Percentiles rank a stretch among this genome's conserved stretches.
These are phyloP conservation scores for Scedosporium boydii DNA, from an alignment of 2,329 filamentous ascomycete species.

Conservation along the genomic window DNA sequence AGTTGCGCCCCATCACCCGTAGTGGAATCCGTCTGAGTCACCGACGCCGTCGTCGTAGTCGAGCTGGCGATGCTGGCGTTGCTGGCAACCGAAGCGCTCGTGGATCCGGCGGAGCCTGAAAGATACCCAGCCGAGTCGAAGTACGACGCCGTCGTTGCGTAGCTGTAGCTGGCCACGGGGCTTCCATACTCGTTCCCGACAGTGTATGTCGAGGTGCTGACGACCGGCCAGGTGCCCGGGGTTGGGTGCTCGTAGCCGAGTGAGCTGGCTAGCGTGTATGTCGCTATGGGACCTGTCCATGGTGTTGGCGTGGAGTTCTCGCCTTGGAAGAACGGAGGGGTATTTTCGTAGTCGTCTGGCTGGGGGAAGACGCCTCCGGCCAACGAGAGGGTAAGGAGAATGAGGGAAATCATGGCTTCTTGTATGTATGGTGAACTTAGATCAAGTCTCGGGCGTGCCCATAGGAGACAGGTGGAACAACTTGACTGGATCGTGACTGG, in stretches of 20 bases:
- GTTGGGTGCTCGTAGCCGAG: too few species aligned
- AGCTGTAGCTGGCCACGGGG: too few species aligned
- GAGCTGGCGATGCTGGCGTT: not conserved
- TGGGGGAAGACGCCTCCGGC: constrained; percentile 7
- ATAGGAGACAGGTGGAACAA: not conserved
- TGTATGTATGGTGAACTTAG: not conserved
- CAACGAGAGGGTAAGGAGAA: not conserved
- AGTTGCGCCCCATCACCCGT: not conserved
- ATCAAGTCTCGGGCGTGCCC: not conserved
- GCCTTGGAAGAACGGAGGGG: too few species aligned
- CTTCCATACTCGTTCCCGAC: too few species aligned
- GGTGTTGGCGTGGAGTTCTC: too few species aligned
- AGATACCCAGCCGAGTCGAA: too few species aligned
- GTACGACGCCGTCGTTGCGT: not conserved
- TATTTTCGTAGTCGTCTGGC: not conserved
- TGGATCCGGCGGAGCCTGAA: not conserved
- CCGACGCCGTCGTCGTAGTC: not conserved
- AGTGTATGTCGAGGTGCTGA: too few species aligned
- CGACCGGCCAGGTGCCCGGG: too few species aligned
- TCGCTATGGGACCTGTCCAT: too few species aligned
- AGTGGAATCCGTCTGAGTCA: not conserved
- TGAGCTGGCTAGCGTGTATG: too few species aligned
- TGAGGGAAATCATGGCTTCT: not conserved
- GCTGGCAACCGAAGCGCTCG: not conserved
- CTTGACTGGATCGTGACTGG: not conserved